Base-by-base conservation (phyloP, 2,329 filamentous ascomycete genomes). In the Neopestalotiopsis rosae region DNA sequence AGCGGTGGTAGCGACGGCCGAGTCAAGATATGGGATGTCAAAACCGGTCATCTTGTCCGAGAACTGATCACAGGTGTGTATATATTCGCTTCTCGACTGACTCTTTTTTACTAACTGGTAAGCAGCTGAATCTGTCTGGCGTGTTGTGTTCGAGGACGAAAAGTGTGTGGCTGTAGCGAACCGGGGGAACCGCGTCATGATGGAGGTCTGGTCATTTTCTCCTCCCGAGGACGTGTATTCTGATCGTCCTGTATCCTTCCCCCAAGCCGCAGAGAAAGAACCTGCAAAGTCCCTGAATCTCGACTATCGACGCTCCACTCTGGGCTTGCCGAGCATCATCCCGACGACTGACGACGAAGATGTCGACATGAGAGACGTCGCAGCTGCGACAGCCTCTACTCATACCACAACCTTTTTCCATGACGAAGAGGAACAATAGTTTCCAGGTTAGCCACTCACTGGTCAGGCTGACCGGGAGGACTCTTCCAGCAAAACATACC, bases 121-220 rank as follows among this genome's bases (percentile, higher is more conserved):
- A 58, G 32, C 61, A 70, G 94, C 95, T 0, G 95, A 99, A 77
- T 95, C 95, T 17, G 96, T 99, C 0, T 99, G 96, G 96, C 89
- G 96, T 69, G 95, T 99, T 42, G 96, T 97, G 0, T 99, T 99
- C 79, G 96, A 99, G 78, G 95, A 97, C 73, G 96, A 99, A 81
- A 98, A 98, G 81, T 97, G 95, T 69, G 95, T 99, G 38, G 95
- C 97, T 40, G 93, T 99, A 86, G 96, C 96, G 9, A 92, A 94
- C 75, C 89, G 95, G 70, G 90, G 90, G 66, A 91, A 91, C 68
- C 90, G 95, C 71, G 98, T 97, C 0, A 92, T 98, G 71, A 99
- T 99, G 96, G 96, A 99, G 91, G 94, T 98, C 3, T 98, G 94
- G 94, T 95, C 93, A 10, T 98, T 98, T 79, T 94, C 95, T 4